Evolutionary conservation across 2,329 filamentous ascomycete species (phyloP), one percentile per base, ranked within the genome.

Genomic region (Dothistroma septosporum): DNA sequence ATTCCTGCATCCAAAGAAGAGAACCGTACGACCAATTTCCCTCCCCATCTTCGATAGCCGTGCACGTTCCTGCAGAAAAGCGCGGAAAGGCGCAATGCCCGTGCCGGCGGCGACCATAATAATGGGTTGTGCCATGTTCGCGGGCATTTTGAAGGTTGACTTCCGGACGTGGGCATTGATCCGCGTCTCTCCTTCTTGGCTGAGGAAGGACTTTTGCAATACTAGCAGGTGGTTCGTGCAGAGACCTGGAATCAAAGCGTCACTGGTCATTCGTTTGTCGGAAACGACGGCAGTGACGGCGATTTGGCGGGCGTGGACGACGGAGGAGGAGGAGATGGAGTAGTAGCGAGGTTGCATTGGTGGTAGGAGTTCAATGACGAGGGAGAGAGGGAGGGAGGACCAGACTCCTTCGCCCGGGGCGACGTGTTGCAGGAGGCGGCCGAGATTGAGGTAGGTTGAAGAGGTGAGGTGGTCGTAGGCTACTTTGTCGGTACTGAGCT

Each of bases 281-380:
- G 75, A 72, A 5, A 91, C 81, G 1, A 82, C 81, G 75, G 87
- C 90, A 4, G 87, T 90, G 46, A 92, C 65, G 28, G 75, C 66
- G 8, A 63, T 65, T 16, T 64, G 65, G 33, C 58, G 58, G 44
- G 58, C 62, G 32, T 68, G 61, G 11, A 63, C 61, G 11, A 77
- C 73, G 14, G 68, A 68, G 1, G 68, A 70, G 16, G 68, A 70
- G 2, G 68, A 68, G 53, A 70, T 69, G 9, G 67, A 69, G 58
- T 69, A 70, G 59, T 68, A 67, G 14, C 68, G 66, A 14, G 66
- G 65, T 19, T 65, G 65, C 62, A 70, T 63, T 3, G 69, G 61
- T 14, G 62, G 63, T 5, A 71, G 64, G 46, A 60, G 64, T 44
- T 68, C 67, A 48, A 70, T 50, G 47, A 65, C 81, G 31, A 53